These are phyloP conservation scores for Claviceps fusiformis DNA, from an alignment of 2,329 filamentous ascomycete genomes.

Conservation along the genomic window DNA sequence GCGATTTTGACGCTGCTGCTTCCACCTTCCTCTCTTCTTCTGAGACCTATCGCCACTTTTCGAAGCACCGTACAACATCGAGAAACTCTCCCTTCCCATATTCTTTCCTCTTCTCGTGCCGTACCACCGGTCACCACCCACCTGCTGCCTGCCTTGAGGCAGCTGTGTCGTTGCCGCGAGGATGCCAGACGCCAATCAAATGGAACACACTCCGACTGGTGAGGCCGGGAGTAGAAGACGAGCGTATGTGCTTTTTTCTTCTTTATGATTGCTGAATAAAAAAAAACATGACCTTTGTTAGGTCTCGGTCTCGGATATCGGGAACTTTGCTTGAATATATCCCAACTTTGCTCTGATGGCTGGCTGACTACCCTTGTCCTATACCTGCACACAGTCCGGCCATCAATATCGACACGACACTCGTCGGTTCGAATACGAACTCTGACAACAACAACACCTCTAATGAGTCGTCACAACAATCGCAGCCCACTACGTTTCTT, in stretches of 20 bases:
- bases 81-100: slow-evolving; percentile 2
- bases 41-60: background rate
- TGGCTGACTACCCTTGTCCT: background rate
- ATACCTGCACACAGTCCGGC: slow-evolving; percentile 27
- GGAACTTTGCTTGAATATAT: background rate
- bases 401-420: slow-evolving; percentile 41
- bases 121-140: background rate
- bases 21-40: background rate
- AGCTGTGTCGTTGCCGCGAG: slow-evolving; percentile 7
- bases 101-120: slow-evolving; percentile 1
- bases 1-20: background rate
- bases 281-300: background rate
- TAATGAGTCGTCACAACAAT: slow-evolving; percentile 7
- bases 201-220: slow-evolving; percentile 9
- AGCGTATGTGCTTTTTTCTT: slow-evolving; percentile 21
- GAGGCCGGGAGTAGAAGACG: slow-evolving; percentile 17
- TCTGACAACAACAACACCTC: slow-evolving; percentile 17
- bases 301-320: background rate
- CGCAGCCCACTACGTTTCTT: slow-evolving; percentile 16
- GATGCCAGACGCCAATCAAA: slow-evolving; percentile 12
- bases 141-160: slow-evolving; percentile 8
- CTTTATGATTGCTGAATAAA: background rate
- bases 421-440: slow-evolving; percentile 14
- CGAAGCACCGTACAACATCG: background rate
- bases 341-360: background rate